These are phyloP conservation scores for Claviceps arundinis DNA, from an alignment of 2,329 filamentous ascomycete genomes.

Conservation along the genomic window DNA sequence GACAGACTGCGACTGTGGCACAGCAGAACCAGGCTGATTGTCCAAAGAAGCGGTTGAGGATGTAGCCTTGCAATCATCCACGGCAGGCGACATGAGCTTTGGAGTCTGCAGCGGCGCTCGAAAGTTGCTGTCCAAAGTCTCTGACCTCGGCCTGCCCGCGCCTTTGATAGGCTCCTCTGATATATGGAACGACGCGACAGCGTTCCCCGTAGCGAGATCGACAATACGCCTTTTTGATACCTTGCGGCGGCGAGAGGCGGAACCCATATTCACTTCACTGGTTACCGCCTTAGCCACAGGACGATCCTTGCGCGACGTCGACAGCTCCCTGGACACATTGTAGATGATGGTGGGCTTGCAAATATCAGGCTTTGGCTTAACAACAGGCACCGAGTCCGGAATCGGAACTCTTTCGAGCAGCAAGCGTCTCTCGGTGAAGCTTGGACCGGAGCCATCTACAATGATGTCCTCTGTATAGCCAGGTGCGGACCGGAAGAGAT, in stretches of 20 bases:
- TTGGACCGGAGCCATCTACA: constrained; percentile 73
- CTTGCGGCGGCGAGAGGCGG: constrained; percentile 42
- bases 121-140: constrained; percentile 24
- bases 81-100: constrained; percentile 17
- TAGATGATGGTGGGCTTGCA: constrained; percentile 53
- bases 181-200: constrained; percentile 13
- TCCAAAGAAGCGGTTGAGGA: not conserved
- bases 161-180: constrained; percentile 14
- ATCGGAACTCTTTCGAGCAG: constrained; percentile 72
- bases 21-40: not conserved
- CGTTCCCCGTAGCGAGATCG: constrained; percentile 45
- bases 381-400: constrained; percentile 60
- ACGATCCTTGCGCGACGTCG: constrained; percentile 46
- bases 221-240: constrained; percentile 51
- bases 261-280: constrained; percentile 44
- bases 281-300: constrained; percentile 37
- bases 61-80: constrained; percentile 19
- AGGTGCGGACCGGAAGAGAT: constrained; percentile 79
- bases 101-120: constrained; percentile 31
- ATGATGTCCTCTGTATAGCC: constrained; percentile 84
- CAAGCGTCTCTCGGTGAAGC: constrained; percentile 73
- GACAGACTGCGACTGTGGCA: not conserved
- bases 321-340: constrained; percentile 33
- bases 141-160: constrained; percentile 9
- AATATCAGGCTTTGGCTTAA: constrained; percentile 55